Percentiles rank a stretch among this genome's conserved stretches.
phyloP scores from a whole-genome alignment of 2,329 filamentous ascomycete genomes.

The Orbilia ellipsospora region DNA sequence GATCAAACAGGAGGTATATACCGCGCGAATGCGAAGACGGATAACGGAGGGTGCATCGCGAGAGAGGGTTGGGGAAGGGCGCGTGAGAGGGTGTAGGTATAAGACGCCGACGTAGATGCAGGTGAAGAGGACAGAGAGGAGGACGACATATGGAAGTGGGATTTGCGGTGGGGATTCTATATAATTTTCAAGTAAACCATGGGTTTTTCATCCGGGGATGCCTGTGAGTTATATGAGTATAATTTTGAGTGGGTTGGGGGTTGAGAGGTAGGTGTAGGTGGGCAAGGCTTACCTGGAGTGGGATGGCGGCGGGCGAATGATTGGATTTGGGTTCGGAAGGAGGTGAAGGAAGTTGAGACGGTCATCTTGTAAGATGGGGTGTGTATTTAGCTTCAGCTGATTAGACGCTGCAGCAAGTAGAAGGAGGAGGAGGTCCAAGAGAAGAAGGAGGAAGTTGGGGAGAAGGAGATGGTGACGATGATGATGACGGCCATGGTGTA shows the following conservation, averaged over 20 bases:
- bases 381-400: too few species aligned
- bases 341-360: background rate
- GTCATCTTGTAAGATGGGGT: too few species aligned
- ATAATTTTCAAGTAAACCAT: background rate
- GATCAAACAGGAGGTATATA: constrained; percentile 66
- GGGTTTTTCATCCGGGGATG: background rate
- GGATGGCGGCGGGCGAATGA: background rate
- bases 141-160: constrained; percentile 52
- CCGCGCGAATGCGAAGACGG: constrained; percentile 82
- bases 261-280: background rate
- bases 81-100: constrained; percentile 82
- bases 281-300: background rate
- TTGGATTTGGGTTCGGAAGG: background rate
- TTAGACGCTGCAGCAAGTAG: too few species aligned
- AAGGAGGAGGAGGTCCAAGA: too few species aligned
- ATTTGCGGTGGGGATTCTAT: constrained; percentile 22
- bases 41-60: constrained; percentile 92
- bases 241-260: background rate
- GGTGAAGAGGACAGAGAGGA: constrained; percentile 74
- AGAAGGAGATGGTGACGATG: too few species aligned
- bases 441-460: too few species aligned
- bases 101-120: constrained; percentile 89
- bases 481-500: too few species aligned
- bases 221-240: constrained; percentile 44
- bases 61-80: constrained; percentile 80